Evolutionary conservation across 176 grass and related monocot genomes (phyloP).

Genomic region (Rhynchospora pubera): DNA sequence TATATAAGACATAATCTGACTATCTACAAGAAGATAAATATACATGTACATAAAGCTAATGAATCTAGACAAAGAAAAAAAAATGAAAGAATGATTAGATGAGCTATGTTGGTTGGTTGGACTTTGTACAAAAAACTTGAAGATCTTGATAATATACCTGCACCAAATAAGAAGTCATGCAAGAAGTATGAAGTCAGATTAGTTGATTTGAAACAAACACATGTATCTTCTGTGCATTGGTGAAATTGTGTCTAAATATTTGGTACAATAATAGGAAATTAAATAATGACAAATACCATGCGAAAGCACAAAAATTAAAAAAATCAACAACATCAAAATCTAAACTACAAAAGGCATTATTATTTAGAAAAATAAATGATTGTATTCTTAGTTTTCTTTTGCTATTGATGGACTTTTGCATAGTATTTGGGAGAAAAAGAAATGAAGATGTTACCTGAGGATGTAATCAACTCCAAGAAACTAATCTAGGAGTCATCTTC

Average conservation of each 20-base stretch:
- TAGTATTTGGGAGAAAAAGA: neutral
- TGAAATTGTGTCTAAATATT: neutral
- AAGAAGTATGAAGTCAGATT: neutral
- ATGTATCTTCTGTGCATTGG: neutral
- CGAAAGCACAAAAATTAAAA: neutral
- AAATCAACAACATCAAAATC: neutral
- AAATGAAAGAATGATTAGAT: neutral
- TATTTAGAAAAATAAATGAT: neutral
- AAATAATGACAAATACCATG: neutral
- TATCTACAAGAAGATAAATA: neutral
- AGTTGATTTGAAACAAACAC: neutral
- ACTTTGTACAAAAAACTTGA: neutral
- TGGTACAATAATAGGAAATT: neutral
- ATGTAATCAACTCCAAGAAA: neutral
- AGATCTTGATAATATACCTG: slow-evolving; percentile 1
- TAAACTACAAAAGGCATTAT: neutral
- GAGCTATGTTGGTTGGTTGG: slow-evolving; percentile 3
- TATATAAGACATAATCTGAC: slow-evolving; percentile 6
- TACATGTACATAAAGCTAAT: neutral
- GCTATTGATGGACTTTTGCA: neutral
- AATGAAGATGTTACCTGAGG: neutral
- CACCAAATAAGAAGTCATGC: neutral
- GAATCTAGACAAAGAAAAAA: neutral
- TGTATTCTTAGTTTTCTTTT: neutral
- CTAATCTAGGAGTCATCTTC: slow-evolving; percentile 7